Base-by-base conservation (phyloP, 768 basidiomycete species). In the Porphyrellus cyaneotinctus region DNA sequence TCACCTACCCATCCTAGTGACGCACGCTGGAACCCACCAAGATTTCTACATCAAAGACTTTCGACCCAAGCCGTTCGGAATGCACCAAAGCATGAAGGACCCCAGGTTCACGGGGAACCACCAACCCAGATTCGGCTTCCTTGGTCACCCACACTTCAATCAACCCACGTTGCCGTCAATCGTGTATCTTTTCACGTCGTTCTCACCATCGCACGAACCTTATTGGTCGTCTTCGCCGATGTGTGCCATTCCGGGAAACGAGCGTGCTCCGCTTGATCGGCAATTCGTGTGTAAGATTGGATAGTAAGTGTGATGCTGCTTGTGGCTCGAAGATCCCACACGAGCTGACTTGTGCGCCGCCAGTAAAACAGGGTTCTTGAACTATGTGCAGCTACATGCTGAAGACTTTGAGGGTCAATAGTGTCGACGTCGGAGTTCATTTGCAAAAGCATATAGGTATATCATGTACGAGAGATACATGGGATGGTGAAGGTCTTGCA, bases 121-220 rank as follows among this genome's bases (percentile, higher is more conserved):
- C 28, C 59, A 62, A 32, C 54, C 61, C 22, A 46, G 39, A n/a
- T 59, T 53, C 47, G 53, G 48, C 46, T 57, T 49, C 35, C 44
- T 52, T n/a, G n/a, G 31, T 44, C 56, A 54, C n/a, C 28, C 43
- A 35, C 43, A 54, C 46, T 47, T 65, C 14, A 48, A 55, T 35
- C 66, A 67, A 41, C 65, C 68, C 7, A 51, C 51, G 11, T 56
- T 71, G n/a, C 74, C 76, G 3, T 65, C 67, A 7, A 66, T 78
- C 33, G 63, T 73, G 51, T 79, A 78, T 45, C 63, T 78, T 26
- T 72, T 76, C 47, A 78, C 78, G 0, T 73, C 76, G 0, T 51
- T 57, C 18, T 59, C 63, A 32, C 56, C 71, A 17, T 58, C 56
- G 3, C 64, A 70, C 36, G 60, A 65, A 45, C 72, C 78, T 0